Conservation (phyloP, 129 eudicot genomes). For the Artemisia annua region DNA sequence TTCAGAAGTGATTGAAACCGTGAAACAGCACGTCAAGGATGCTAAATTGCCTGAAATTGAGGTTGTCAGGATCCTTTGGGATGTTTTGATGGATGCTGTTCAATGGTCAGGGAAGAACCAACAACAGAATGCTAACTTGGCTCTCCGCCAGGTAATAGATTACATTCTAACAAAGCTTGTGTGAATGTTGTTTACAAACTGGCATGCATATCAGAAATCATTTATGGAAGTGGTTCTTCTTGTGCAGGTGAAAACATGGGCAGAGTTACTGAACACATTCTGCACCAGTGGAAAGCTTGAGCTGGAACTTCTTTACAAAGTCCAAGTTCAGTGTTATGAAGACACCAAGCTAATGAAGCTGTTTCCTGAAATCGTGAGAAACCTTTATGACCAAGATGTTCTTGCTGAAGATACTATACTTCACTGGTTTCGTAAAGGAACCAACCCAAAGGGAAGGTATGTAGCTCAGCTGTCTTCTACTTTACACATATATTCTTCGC, state of each 20-base stretch:
- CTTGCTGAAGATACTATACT: conserved; percentile 96
- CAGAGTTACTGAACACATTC: conserved; percentile 59
- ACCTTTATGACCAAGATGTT: conserved; percentile 89
- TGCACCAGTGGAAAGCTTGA: conserved; percentile 81
- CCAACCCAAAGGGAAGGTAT: conserved; percentile 97
- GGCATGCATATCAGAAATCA: background rate
- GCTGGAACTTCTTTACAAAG: conserved; percentile 76
- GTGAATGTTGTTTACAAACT: background rate
- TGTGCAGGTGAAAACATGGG: conserved; percentile 81
- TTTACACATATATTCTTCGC: no score
- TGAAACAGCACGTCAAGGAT: conserved; percentile 88
- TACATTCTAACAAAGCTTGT: no score
- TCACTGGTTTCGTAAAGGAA: conserved; percentile 96
- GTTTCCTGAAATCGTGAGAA: conserved; percentile 87
- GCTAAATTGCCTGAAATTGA: conserved; percentile 92
- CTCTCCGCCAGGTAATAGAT: conserved; percentile 76
- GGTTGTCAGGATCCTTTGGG: conserved; percentile 91
- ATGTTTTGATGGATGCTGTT: conserved; percentile 96
- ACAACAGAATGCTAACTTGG: conserved; percentile 94
- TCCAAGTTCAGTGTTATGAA: conserved; percentile 88
- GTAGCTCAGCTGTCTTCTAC: background rate
- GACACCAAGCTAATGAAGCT: conserved; percentile 86
- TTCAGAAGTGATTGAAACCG: conserved; percentile 90
- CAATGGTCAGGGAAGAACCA: conserved; percentile 99
- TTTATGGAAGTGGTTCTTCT: background rate